Evolutionary conservation across 2,329 filamentous ascomycete genomes (phyloP), one percentile per base, ranked within the genome.

Genomic region (Penicillium sp.): DNA sequence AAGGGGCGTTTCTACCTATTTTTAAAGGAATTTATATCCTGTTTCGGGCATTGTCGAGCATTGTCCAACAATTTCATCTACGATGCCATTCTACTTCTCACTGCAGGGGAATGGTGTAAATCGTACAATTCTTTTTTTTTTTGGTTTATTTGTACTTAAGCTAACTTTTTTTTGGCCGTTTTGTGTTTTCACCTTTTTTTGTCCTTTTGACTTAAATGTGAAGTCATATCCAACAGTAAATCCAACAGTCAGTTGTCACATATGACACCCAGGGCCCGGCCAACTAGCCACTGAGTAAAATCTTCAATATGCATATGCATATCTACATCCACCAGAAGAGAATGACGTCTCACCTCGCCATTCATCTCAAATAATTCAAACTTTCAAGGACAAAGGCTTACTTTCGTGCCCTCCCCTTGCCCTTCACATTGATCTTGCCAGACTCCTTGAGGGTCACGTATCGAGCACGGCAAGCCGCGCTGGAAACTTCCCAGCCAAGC

Each of bases 1-100:
- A 29, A 42, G 50, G 46, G 53, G 53, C 53, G 53, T 43, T 51
- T 56, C 5, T 40, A 10, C 21, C 7, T 9, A 15, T 42, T 21
- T 17, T 4, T 8, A 23, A 40, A 54, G 25, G 29, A 52, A 37
- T 46, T 56, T 49, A 40, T 53, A 43, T 57, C 35, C 46, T 52
- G 1, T 47, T 17, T 37, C 29, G 21, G 38, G 21, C 27, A 23
- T 25, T 19, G 15, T 29, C 15, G 12, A 41, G 4, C 19, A n/a
- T 19, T 10, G 10, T 37, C n/a, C 6, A 41, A 2, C 19, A 53
- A 37, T 47, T 47, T n/a, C 41, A 41, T 31, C 45, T 33, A 47
- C 19, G 3, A 41, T 33, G 3, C 5, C 6, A 35, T 25, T 48
- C 31, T 50, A 50, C 48, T 38, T 8, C 15, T 33, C 5, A 33